Conservation (phyloP, 768 basidiomycete genomes). For the Artomyces pyxidatus region DNA sequence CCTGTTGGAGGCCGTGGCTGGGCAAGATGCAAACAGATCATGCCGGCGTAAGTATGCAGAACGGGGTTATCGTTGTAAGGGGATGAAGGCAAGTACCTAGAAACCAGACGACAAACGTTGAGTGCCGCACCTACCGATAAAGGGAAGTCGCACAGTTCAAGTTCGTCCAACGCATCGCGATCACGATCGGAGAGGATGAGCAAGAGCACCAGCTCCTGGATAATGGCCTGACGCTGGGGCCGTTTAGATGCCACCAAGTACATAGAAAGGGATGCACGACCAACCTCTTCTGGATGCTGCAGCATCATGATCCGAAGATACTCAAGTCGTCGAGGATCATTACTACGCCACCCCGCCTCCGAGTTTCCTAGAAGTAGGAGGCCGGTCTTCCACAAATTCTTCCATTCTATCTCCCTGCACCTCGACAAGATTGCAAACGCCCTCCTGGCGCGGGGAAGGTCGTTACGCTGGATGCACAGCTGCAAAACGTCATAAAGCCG, state of each 20-base stretch:
- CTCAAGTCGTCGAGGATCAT: slow-evolving; percentile 35
- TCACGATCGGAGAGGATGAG: slow-evolving; percentile 51
- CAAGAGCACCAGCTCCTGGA: slow-evolving; percentile 67
- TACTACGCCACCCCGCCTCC: not conserved
- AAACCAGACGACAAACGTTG: slow-evolving; percentile 4
- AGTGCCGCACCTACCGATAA: not conserved
- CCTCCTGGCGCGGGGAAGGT: slow-evolving; percentile 52
- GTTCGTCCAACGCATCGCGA: slow-evolving; percentile 71
- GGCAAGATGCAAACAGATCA: slow-evolving; percentile 59
- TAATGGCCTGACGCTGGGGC: slow-evolving; percentile 58
- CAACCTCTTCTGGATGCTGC: slow-evolving; percentile 56
- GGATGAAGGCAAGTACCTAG: slow-evolving; percentile 78
- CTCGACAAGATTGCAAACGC: slow-evolving; percentile 70
- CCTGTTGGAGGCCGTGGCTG: slow-evolving; percentile 24
- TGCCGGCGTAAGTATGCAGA: slow-evolving; percentile 77
- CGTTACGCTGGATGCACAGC: slow-evolving; percentile 57
- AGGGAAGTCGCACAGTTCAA: slow-evolving; percentile 62
- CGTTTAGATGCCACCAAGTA: slow-evolving; percentile 1
- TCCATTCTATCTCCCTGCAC: slow-evolving; percentile 77
- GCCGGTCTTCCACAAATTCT: slow-evolving; percentile 60
- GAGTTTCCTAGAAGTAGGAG: slow-evolving; percentile 40
- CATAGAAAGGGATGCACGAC: slow-evolving; percentile 1
- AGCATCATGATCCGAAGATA: slow-evolving; percentile 68
- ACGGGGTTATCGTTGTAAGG: slow-evolving; percentile 79
- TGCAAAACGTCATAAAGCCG: slow-evolving; percentile 71